Evolutionary conservation across 257 asterid genomes (phyloP).

Genomic region (Solanum neorickii): DNA sequence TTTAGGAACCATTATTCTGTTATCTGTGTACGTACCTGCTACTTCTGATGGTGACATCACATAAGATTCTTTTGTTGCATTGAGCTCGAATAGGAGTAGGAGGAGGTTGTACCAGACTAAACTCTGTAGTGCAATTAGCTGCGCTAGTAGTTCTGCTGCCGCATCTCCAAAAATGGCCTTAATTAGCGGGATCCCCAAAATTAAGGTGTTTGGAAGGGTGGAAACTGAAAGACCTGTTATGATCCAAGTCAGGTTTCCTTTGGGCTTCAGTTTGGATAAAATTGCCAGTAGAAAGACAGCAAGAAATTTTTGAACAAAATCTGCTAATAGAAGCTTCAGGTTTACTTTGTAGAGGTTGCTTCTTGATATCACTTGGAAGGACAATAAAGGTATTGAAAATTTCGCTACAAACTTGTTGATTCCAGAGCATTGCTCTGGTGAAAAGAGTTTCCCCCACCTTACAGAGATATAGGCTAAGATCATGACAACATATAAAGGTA

Average conservation of each 20-base stretch:
- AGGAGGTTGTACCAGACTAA: constrained; percentile 79
- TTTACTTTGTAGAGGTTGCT: constrained; percentile 73
- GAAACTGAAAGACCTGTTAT: constrained; percentile 77
- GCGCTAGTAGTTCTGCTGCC: constrained; percentile 39
- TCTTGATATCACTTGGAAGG: constrained; percentile 66
- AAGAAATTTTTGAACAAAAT: constrained; percentile 53
- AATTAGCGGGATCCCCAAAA: constrained; percentile 72
- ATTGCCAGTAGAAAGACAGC: constrained; percentile 30
- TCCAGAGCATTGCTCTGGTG: constrained; percentile 72
- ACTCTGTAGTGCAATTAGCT: constrained; percentile 78
- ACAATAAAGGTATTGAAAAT: constrained; percentile 68
- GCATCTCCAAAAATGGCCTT: constrained; percentile 75
- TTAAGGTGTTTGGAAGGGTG: constrained; percentile 71
- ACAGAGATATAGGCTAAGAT: constrained; percentile 53
- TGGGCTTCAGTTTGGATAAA: constrained; percentile 32
- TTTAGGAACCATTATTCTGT: neutral
- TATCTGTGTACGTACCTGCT: constrained; percentile 31
- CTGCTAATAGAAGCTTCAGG: constrained; percentile 58
- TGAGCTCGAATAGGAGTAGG: constrained; percentile 62
- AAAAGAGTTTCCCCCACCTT: constrained; percentile 62
- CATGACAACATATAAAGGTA: constrained; percentile 70
- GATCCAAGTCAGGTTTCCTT: constrained; percentile 55
- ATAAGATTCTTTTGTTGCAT: constrained; percentile 38
- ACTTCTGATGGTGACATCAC: constrained; percentile 23
- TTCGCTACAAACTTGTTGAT: constrained; percentile 86